Base-by-base conservation (phyloP, 257 asterid species). In the Petrea volubilis region DNA sequence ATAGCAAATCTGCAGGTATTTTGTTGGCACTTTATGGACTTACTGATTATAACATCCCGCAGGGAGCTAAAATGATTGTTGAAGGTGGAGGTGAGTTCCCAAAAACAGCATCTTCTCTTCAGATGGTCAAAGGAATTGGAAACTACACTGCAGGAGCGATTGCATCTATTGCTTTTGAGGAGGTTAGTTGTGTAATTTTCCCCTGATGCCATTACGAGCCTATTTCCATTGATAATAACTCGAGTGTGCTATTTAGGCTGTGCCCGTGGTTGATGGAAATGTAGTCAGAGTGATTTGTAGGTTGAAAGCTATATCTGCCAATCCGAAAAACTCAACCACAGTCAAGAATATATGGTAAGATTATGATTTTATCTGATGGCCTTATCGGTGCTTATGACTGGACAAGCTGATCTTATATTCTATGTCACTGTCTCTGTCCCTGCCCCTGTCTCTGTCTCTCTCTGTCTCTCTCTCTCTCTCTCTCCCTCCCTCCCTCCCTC, bases 121-220 rank as follows among this genome's bases (percentile, higher is more conserved):
- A 85, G 73, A 79, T 31, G 79, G 89, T 94, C 50, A 90, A 72
- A 60, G 99, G 99, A 71, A 91, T 94, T 60, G 97, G 99, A 68
- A 93, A 90, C 25, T 94, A 94, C 69, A 94, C 98, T 40, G 98
- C 99, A 41, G 99, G 99, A 75, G 99, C 98, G 65, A 86, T 91
- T 72, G 96, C 98, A 65, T 91, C 99, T 15, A 94, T 94, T 69
- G 98, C 99, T 52, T 91, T 91, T 73, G 79, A 85, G 62, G 91
- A 94, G 97, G 99, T 94, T 70, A 38, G 70, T 74, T 65, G 55
- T 31, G 61, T 66, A 34, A 25, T 59, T 40, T 38, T 70, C 62
- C 21, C 51, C 47, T 51, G 29, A 36, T 70, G 33, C 23, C 60
- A n/a, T 53, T 8, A 1, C 51, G 23, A 74, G 52, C 51, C 49